phyloP scores from a whole-genome alignment of 495 filamentous ascomycete species.

The Aspergillus bridgeri region DNA sequence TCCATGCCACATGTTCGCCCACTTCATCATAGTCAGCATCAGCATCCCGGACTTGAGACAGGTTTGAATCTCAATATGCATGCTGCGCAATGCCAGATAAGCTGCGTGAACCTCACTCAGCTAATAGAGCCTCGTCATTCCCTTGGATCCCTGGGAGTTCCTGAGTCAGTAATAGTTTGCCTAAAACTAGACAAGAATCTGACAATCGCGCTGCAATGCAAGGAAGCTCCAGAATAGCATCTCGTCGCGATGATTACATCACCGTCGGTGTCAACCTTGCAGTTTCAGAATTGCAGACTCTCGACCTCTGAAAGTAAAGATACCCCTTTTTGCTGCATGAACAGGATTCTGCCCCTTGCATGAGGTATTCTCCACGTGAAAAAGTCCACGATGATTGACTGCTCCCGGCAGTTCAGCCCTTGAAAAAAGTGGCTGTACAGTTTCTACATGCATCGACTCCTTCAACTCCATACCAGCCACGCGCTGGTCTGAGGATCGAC shows the following conservation, averaged over 20 bases:
- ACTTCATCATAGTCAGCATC: not conserved
- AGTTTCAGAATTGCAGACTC: not conserved
- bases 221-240: not conserved
- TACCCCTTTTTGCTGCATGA: not conserved
- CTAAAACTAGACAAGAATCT: not conserved
- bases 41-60: not conserved
- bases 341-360: not conserved
- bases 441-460: too few relatives aligned
- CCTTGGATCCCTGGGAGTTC: not conserved
- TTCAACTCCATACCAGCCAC: not conserved
- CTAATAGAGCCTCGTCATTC: not conserved
- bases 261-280: not conserved
- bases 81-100: not conserved
- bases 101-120: not conserved
- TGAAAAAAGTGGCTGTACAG: not conserved
- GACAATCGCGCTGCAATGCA: not conserved
- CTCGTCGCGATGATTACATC: not conserved
- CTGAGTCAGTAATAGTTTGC: not conserved
- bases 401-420: not conserved
- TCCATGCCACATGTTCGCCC: not conserved
- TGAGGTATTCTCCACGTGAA: not conserved
- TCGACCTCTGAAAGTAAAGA: not conserved
- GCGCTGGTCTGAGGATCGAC: not conserved
- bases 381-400: not conserved
- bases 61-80: not conserved